phyloP scores from a whole-genome alignment of 23 red algal genomes.

The Agarophyton chilense region DNA sequence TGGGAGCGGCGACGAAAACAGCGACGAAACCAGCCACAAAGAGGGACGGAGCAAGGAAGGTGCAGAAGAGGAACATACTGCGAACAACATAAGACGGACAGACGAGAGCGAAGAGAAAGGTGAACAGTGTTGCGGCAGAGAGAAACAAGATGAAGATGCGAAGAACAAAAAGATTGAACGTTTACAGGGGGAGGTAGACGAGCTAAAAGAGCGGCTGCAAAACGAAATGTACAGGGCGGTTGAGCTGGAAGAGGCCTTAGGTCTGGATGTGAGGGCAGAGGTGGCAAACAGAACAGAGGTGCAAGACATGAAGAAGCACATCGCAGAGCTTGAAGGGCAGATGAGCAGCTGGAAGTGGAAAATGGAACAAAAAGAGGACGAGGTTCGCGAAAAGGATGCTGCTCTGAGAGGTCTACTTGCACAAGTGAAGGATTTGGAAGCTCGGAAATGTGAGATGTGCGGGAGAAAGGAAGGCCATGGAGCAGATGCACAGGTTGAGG shows the following conservation, averaged over 20 bases:
- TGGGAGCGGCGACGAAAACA: neutral
- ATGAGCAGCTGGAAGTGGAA: neutral
- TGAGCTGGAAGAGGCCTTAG: slow-evolving; percentile 12
- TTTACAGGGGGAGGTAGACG: neutral
- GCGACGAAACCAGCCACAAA: neutral
- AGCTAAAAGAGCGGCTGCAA: neutral
- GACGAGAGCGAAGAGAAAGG: neutral
- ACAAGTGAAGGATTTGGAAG: slow-evolving; percentile 24
- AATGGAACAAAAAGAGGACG: neutral
- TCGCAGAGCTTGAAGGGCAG: slow-evolving; percentile 3
- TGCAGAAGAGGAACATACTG: too few species aligned
- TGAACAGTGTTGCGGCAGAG: neutral
- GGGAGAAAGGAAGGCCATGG: neutral
- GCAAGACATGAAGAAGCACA: neutral
- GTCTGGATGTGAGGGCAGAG: neutral
- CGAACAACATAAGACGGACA: too few species aligned
- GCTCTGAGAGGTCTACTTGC: neutral
- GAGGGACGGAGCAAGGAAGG: too few species aligned
- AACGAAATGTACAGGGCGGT: neutral
- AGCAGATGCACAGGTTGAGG: neutral
- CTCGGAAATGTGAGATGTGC: neutral
- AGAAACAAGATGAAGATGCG: neutral
- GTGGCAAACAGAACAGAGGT: neutral
- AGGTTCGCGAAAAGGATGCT: slow-evolving; percentile 12
- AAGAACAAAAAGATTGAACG: neutral